Conservation (phyloP, 2,329 filamentous ascomycete species). For the Clarireedia sp. region DNA sequence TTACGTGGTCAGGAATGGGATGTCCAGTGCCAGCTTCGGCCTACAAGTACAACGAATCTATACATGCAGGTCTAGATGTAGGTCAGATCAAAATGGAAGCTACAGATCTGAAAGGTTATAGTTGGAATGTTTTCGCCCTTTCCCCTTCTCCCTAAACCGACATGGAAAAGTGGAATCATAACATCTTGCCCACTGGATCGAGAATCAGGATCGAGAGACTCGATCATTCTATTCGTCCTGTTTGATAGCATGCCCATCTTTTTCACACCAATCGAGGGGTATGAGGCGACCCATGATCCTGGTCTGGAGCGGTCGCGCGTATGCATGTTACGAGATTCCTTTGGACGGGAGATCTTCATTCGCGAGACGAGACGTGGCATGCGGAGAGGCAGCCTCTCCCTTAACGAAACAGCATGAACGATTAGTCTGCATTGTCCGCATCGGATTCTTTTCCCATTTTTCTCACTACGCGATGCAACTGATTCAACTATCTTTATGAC, state of each 20-base stretch:
- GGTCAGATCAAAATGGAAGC: conserved; percentile 4
- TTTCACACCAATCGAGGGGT: neutral
- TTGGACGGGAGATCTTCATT: conserved; percentile 3
- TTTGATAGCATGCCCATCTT: neutral
- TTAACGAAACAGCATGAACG: neutral
- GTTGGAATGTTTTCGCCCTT: neutral
- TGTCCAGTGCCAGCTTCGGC: neutral
- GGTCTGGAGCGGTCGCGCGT: conserved; percentile 3
- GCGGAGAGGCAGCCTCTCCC: neutral
- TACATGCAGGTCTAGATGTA: conserved; percentile 8
- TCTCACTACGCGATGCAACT: too few relatives aligned
- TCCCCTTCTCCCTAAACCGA: neutral
- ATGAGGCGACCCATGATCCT: conserved; percentile 2
- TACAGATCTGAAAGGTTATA: neutral
- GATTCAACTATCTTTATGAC: neutral
- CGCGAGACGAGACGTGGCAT: conserved; percentile 5
- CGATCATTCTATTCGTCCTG: neutral
- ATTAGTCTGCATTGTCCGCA: neutral
- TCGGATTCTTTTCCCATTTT: neutral
- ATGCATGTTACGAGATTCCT: conserved; percentile 1
- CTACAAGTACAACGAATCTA: neutral
- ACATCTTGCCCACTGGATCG: neutral
- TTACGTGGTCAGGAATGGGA: conserved; percentile 8
- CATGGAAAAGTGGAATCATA: neutral
- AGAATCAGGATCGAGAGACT: neutral